Evolutionary conservation across 495 filamentous ascomycete genomes (phyloP).

Genomic region (Aspergillus affinis): DNA sequence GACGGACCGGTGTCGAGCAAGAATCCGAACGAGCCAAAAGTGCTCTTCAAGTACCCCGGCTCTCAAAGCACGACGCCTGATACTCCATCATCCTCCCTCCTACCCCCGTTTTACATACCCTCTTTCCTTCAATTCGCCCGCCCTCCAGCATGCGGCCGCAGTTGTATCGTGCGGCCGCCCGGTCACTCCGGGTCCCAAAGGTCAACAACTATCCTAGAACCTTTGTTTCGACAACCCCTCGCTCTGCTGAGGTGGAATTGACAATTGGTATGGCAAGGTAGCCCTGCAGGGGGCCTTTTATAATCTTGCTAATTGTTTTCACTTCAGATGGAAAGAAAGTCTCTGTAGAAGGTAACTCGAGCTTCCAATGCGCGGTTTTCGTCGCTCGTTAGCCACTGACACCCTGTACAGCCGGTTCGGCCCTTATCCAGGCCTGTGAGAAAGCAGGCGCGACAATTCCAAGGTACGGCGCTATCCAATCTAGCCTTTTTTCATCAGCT

Average conservation of each 20-base stretch:
- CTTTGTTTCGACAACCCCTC: conserved; percentile 71
- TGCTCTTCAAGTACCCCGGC: conserved; percentile 35
- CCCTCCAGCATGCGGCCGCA: conserved; percentile 80
- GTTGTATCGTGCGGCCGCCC: conserved; percentile 81
- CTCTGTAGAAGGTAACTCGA: conserved; percentile 78
- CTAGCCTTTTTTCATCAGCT: conserved; percentile 23
- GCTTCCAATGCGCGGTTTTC: conserved; percentile 10
- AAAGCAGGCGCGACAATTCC: conserved; percentile 91
- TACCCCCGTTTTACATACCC: conserved; percentile 1
- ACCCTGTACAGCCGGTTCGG: conserved; percentile 63
- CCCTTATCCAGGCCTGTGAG: conserved; percentile 97
- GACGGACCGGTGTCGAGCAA: conserved; percentile 26
- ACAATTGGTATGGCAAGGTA: conserved; percentile 71
- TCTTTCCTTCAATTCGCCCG: conserved; percentile 16
- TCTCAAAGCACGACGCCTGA: conserved; percentile 17
- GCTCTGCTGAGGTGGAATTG: conserved; percentile 87
- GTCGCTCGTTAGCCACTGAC: conserved; percentile 28
- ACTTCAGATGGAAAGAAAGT: conserved; percentile 88
- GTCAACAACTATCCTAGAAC: conserved; percentile 59
- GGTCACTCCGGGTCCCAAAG: conserved; percentile 64
- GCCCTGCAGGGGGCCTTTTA: conserved; percentile 18
- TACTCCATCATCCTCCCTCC: conserved; percentile 14
- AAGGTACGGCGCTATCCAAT: conserved; percentile 50
- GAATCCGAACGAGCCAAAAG: conserved; percentile 34
- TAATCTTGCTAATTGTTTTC: conserved; percentile 13